A percentile compares a stretch with the other conserved stretches of the same genome.
Evolutionary conservation across 2,329 filamentous ascomycete genomes (phyloP).

Genomic region (Nemania bipapillata): DNA sequence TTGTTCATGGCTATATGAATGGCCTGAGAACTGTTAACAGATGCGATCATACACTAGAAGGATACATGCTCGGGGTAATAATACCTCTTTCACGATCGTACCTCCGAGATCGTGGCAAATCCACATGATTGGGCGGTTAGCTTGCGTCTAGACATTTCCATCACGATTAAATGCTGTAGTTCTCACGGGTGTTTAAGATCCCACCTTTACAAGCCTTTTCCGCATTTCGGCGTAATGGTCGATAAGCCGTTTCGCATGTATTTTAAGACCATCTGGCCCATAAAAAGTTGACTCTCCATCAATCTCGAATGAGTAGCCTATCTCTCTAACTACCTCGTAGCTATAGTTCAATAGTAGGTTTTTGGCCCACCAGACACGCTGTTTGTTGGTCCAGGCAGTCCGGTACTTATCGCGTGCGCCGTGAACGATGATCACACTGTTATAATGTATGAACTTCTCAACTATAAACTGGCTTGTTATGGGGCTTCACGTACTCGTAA

Average conservation of each 20-base stretch:
- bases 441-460: neutral
- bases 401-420: neutral
- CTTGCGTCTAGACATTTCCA: neutral
- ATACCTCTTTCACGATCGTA: constrained; percentile 5
- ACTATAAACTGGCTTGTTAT: neutral
- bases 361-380: neutral
- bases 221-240: neutral
- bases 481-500: neutral
- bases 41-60: neutral
- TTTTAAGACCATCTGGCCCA: neutral
- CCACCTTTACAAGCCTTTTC: neutral
- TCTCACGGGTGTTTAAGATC: neutral
- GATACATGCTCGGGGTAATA: neutral
- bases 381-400: neutral
- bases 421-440: neutral
- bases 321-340: neutral
- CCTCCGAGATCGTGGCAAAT: neutral
- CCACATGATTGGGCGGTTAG: neutral
- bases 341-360: neutral
- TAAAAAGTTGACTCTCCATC: neutral
- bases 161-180: neutral
- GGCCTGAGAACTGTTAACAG: neutral
- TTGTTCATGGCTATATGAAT: neutral
- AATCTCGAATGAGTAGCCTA: neutral
- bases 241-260: neutral